Percentiles rank a stretch among this genome's conserved stretches.
Evolutionary conservation across 2,329 filamentous ascomycete genomes (phyloP).

Genomic region (Alternaria alternata): DNA sequence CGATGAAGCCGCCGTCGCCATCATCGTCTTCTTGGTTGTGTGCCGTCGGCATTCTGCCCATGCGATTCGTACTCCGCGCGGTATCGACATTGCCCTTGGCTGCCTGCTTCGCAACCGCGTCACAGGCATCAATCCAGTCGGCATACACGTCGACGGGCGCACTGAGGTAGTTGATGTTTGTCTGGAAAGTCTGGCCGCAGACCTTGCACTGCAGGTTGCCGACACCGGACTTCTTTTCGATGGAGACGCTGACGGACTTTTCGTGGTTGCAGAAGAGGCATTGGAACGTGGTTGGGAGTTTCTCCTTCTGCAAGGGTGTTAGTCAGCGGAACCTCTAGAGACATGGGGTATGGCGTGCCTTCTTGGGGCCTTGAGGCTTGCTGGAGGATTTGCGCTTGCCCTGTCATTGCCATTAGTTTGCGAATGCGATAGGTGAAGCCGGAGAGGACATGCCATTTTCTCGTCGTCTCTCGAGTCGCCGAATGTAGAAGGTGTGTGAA

Average conservation of each 20-base stretch:
- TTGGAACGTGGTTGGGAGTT: conserved; percentile 83
- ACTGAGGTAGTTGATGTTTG: conserved; percentile 90
- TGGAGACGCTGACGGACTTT: conserved; percentile 85
- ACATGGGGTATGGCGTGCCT: conserved; percentile 61
- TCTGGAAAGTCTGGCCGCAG: conserved; percentile 93
- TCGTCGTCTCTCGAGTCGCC: background rate
- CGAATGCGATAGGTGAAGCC: conserved; percentile 20
- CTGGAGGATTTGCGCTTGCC: conserved; percentile 91
- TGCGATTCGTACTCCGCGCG: conserved; percentile 36
- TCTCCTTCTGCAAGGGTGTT: conserved; percentile 60
- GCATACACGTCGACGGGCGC: conserved; percentile 94
- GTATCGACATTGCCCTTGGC: conserved; percentile 50
- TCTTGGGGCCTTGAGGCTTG: conserved; percentile 83
- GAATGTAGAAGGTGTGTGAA: background rate
- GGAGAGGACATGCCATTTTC: conserved; percentile 32
- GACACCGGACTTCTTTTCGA: conserved; percentile 91
- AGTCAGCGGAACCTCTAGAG: conserved; percentile 7
- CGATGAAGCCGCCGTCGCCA: conserved; percentile 49
- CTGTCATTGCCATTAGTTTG: conserved; percentile 51
- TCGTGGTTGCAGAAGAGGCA: conserved; percentile 99
- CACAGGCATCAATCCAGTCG: conserved; percentile 97
- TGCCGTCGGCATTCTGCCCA: conserved; percentile 32
- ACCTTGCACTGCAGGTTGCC: conserved; percentile 89
- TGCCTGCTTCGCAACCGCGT: conserved; percentile 72
- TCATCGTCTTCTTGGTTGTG: conserved; percentile 32